Evolutionary conservation across 352 stramenopile genomes (phyloP), one percentile per base, ranked within the genome.

Genomic region (Phytophthora aleatoria): DNA sequence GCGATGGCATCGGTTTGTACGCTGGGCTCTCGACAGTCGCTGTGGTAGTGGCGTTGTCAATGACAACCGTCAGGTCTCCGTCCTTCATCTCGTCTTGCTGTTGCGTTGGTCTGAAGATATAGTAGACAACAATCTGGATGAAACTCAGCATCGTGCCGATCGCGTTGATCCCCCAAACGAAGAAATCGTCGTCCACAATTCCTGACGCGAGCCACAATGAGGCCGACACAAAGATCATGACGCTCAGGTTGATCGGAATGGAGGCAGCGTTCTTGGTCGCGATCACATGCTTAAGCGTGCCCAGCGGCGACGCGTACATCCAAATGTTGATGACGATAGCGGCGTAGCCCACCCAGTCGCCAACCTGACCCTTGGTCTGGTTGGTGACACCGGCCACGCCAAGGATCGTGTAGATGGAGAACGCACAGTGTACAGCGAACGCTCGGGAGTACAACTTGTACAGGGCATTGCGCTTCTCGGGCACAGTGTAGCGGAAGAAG

Each of bases 281-380:
- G 12, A 91, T 20, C 33, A 88, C 81, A 3, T 74, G 55, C 47
- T 57, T 66, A 27, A 89, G 51, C 3, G 63, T 81, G 31, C 51
- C 75, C 4, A 91, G 71, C 6, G 81, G 81, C 0, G 81, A 86
- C 36, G 73, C 65, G 59, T 83, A 90, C 44, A 90, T 61, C 20
- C 82, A 59, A 44, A 87, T 57, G 27, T 71, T 81, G 44, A 81
- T 75, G n/a, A 61, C 63, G 16, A 78, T 71, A 3, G 61, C 74
- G 36, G 81, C 67, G 33, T 66, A 83, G 3, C 75, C 80, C 10
- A 67, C 50, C 15, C 27, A 67, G 16, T 61, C 50, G 1, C 49
- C 58, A 35, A 71, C 64, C 8, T 57, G 4, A 16, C 13, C 13
- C 30, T 67, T 60, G 26, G 50, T 59, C 31, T 81, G 71, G 49